phyloP scores from a whole-genome alignment of 2,329 filamentous ascomycete species.

The Delphinella strobiligena region DNA sequence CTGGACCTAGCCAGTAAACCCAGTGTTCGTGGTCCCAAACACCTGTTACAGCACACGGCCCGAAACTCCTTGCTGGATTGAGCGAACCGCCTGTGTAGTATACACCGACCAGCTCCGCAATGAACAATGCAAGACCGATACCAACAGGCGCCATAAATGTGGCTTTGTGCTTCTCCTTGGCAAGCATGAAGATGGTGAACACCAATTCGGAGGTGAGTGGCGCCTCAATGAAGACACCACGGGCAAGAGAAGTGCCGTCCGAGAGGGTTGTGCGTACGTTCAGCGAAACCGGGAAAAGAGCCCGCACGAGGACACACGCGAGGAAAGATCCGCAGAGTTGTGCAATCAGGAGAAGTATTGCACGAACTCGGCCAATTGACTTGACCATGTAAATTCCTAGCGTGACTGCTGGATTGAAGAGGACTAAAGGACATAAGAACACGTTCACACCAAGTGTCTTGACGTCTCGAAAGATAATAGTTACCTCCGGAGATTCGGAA shows the following conservation, averaged over 20 bases:
- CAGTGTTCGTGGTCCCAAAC: slow-evolving; percentile 29
- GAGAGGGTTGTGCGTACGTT: slow-evolving; percentile 45
- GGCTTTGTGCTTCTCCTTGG: slow-evolving; percentile 60
- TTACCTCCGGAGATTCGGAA: slow-evolving; percentile 9
- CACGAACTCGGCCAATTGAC: slow-evolving; percentile 42
- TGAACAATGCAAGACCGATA: slow-evolving; percentile 59
- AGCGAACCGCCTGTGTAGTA: slow-evolving; percentile 32
- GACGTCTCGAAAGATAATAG: not conserved
- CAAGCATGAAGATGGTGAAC: slow-evolving; percentile 56
- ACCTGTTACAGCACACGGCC: slow-evolving; percentile 26
- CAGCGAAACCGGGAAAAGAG: slow-evolving; percentile 45
- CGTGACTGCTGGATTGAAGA: slow-evolving; percentile 29
- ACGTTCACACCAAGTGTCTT: not conserved
- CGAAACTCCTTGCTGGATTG: slow-evolving; percentile 30
- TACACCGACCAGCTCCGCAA: slow-evolving; percentile 40
- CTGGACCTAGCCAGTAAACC: slow-evolving; percentile 22
- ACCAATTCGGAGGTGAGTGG: slow-evolving; percentile 53
- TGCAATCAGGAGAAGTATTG: slow-evolving; percentile 39
- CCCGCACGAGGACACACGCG: slow-evolving; percentile 45
- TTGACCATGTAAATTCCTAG: slow-evolving; percentile 48
- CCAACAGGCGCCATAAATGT: slow-evolving; percentile 61
- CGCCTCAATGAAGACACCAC: slow-evolving; percentile 56
- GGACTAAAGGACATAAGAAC: no score
- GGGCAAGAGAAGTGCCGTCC: slow-evolving; percentile 38
- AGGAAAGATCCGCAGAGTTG: slow-evolving; percentile 49